A percentile compares a stretch with the other conserved stretches of the same genome.
Conservation (phyloP, 176 grass and related monocot genomes). For the Otatea glauca region DNA sequence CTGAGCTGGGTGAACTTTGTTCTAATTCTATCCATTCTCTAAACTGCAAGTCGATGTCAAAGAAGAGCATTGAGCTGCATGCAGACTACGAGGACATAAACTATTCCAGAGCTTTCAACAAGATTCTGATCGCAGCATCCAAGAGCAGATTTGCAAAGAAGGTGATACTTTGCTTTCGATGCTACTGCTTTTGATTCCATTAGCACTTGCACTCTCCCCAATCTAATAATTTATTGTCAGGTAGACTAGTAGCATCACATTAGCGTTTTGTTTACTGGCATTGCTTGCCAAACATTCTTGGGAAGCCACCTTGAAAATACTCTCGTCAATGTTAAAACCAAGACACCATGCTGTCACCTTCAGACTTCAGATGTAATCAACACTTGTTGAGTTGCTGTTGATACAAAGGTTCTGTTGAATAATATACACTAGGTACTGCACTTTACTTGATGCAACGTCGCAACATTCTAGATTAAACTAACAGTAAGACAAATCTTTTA, state of each 20-base stretch:
- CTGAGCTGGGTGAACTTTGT: conserved; percentile 20
- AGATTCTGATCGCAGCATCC: conserved; percentile 14
- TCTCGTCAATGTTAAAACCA: conserved; percentile 47
- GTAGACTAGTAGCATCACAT: conserved; percentile 23
- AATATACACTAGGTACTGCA: conserved; percentile 4
- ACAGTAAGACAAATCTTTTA: conserved; percentile 30
- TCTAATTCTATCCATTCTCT: background rate
- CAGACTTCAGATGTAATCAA: conserved; percentile 25
- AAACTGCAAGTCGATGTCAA: background rate
- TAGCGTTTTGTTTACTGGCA: background rate
- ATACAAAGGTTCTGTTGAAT: conserved; percentile 33
- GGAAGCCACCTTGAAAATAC: conserved; percentile 43
- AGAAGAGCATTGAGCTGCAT: background rate
- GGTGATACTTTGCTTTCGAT: conserved; percentile 39
- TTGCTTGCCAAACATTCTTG: conserved; percentile 46
- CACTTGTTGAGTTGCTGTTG: conserved; percentile 16
- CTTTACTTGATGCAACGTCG: background rate
- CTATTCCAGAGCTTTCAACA: conserved; percentile 11
- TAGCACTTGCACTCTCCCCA: background rate
- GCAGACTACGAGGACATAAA: background rate
- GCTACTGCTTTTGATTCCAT: conserved; percentile 29
- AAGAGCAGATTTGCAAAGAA: conserved; percentile 33
- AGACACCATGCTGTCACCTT: conserved; percentile 34
- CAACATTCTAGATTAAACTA: conserved; percentile 23
- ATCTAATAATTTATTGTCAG: conserved; percentile 45